These are phyloP conservation scores for Globisporangium carolinianum DNA, from an alignment of 352 stramenopile genomes.

Conservation along the genomic window DNA sequence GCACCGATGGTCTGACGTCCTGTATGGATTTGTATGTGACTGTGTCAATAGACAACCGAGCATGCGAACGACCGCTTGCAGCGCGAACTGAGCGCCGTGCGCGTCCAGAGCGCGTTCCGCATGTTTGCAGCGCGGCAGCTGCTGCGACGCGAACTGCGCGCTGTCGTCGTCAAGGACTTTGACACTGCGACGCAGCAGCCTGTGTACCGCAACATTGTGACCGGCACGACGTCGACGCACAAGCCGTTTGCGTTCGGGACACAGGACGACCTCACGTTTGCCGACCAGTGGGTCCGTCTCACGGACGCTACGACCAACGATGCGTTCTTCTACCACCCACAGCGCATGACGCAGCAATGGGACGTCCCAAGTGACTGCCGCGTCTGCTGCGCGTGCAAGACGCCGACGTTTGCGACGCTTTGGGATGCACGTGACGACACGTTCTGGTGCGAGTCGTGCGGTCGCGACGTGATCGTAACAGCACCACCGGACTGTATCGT, in stretches of 20 bases:
- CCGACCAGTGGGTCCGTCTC: slow-evolving; percentile 56
- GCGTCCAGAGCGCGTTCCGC: slow-evolving; percentile 51
- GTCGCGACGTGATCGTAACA: slow-evolving; percentile 10
- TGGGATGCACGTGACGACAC: slow-evolving; percentile 39
- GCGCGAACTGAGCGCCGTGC: slow-evolving; percentile 33
- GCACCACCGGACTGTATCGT: slow-evolving; percentile 23
- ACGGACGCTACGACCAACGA: slow-evolving; percentile 36
- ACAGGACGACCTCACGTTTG: slow-evolving; percentile 40
- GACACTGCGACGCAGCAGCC: slow-evolving; percentile 24
- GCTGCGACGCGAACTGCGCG: slow-evolving; percentile 38
- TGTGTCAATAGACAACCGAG: slow-evolving; percentile 27
- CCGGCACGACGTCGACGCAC: slow-evolving; percentile 18
- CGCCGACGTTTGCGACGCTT: slow-evolving; percentile 32
- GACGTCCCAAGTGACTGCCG: slow-evolving; percentile 41
- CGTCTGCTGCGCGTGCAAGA: slow-evolving; percentile 27
- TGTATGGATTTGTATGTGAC: not conserved
- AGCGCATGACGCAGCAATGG: slow-evolving; percentile 49
- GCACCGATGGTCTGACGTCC: no score
- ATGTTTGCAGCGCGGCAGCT: slow-evolving; percentile 45
- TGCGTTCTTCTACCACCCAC: slow-evolving; percentile 66
- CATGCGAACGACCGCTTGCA: slow-evolving; percentile 24
- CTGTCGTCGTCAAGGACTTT: slow-evolving; percentile 56
- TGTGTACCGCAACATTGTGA: slow-evolving; percentile 52
- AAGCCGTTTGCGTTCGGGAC: slow-evolving; percentile 52
- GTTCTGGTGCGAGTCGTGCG: slow-evolving; percentile 43